Base-by-base conservation (phyloP, 1,139 yeast genomes). In the Protomyces macrosporus region DNA sequence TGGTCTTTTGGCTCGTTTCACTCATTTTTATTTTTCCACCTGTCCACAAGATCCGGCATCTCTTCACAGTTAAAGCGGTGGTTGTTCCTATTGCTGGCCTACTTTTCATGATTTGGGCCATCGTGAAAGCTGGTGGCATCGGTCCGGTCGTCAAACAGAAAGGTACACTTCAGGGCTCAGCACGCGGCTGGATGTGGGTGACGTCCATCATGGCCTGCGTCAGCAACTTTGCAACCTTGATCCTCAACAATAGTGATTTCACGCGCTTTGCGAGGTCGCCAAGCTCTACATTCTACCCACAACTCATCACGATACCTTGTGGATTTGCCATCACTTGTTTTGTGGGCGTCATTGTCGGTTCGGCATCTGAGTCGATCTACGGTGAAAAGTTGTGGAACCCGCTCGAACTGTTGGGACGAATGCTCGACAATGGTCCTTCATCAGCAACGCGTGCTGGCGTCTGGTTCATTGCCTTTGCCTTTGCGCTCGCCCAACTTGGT, bases 391-490 rank as follows among this genome's bases (percentile, higher is more conserved):
- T 72, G 39, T 76, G 78, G 77, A 71, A 73, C 58, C 79, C 79
- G 10, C 69, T 76, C 2, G 72, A 73, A 63, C 68, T 76, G 67
- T 73, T 74, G 66, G 37, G 74, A 72, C 12, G 71, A 75, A 7
- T 71, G 73, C 40, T 75, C 76, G 14, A 70, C 75, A 35, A 69
- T 69, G 23, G 45, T 32, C 64, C 69, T 60, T 61, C 71, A 58
- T 67, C 77, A 71, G 67, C 73, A 14, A 79, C 78, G 60, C 76
- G 84, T 68, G 85, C 85, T 16, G 87, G 85, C 37, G 82, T 81
- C 0, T 83, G 83, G 72, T 81, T 83, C 67, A 48, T 65, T 45
- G 63, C 70, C 14, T 23, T 65, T 58, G 65, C 68, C 51, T 63
- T 70, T 63, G 59, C 67, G 34, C 64, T 69, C n/a, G 71, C 71